Percentiles rank a stretch among this genome's conserved stretches.
phyloP scores from a whole-genome alignment of 164 flowering plant genomes.

The Cinnamomum micranthum region DNA sequence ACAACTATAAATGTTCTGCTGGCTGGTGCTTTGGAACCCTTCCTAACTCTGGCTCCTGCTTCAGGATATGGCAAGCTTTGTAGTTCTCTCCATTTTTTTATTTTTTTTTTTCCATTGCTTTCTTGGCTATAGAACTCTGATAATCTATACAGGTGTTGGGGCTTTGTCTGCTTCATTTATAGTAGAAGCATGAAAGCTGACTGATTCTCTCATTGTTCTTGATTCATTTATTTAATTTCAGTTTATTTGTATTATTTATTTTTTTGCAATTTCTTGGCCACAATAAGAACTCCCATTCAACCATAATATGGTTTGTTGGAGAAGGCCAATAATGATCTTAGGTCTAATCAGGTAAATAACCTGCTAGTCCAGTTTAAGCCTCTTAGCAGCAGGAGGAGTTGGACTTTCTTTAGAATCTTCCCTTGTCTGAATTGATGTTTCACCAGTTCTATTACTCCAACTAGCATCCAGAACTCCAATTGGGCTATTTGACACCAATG shows the following conservation, averaged over 20 bases:
- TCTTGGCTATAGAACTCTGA: slow-evolving; percentile 33
- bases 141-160: slow-evolving; percentile 31
- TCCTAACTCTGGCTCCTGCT: slow-evolving; percentile 3
- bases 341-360: slow-evolving; percentile 28
- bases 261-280: slow-evolving; percentile 12
- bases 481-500: slow-evolving; percentile 69
- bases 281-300: slow-evolving; percentile 30
- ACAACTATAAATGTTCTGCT: slow-evolving; percentile 4
- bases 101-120: background rate
- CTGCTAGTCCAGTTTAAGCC: slow-evolving; percentile 49
- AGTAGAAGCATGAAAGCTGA: slow-evolving; percentile 29
- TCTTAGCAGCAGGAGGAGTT: slow-evolving; percentile 30
- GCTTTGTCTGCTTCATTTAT: slow-evolving; percentile 30
- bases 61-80: slow-evolving; percentile 8
- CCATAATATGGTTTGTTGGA: slow-evolving; percentile 19
- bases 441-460: slow-evolving; percentile 77
- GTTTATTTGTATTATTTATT: slow-evolving; percentile 1
- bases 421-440: slow-evolving; percentile 52
- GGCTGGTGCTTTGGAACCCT: slow-evolving; percentile 3
- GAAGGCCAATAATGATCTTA: slow-evolving; percentile 19
- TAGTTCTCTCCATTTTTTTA: background rate
- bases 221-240: background rate
- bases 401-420: slow-evolving; percentile 36
- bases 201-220: slow-evolving; percentile 22
- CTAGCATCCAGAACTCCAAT: slow-evolving; percentile 88